Evolutionary conservation across 805 yeast species (phyloP).

Genomic region (Debaryomyces prosopidis): DNA sequence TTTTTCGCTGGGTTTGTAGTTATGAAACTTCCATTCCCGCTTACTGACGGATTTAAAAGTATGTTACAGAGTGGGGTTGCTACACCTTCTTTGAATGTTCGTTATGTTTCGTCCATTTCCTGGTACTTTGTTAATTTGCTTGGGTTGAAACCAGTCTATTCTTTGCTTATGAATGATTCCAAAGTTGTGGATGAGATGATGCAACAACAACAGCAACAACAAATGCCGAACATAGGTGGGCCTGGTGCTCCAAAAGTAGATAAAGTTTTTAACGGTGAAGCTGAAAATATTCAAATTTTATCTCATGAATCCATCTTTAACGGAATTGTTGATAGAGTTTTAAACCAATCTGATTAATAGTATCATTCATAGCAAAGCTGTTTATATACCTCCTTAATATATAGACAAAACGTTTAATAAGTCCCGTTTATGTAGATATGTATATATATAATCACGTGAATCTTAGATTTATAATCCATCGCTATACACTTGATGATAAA

Average conservation of each 20-base stretch:
- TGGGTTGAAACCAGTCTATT: conserved; percentile 79
- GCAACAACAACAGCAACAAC: conserved; percentile 40
- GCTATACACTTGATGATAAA: neutral
- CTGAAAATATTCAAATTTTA: conserved; percentile 70
- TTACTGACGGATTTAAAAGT: conserved; percentile 84
- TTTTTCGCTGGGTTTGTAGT: conserved; percentile 90
- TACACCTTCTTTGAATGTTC: conserved; percentile 81
- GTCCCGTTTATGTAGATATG: neutral
- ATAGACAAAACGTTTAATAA: no score
- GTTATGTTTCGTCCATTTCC: conserved; percentile 91
- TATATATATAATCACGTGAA: neutral
- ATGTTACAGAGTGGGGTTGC: conserved; percentile 88
- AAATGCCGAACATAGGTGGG: conserved; percentile 42
- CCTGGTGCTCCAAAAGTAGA: conserved; percentile 66
- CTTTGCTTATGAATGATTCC: conserved; percentile 60
- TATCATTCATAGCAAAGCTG: no score
- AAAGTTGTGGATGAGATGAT: conserved; percentile 47
- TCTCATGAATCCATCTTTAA: conserved; percentile 53
- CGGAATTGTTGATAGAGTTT: conserved; percentile 61
- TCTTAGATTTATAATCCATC: conserved; percentile 1
- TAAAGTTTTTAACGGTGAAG: conserved; percentile 64
- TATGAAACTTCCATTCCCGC: conserved; percentile 81
- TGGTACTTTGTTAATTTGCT: conserved; percentile 92
- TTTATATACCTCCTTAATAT: no score
- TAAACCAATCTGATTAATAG: conserved; percentile 1